Percentiles rank a stretch among this genome's conserved stretches.
These are phyloP conservation scores for Coleophoma eucalyptorum DNA, from an alignment of 2,329 filamentous ascomycete genomes.

Conservation along the genomic window DNA sequence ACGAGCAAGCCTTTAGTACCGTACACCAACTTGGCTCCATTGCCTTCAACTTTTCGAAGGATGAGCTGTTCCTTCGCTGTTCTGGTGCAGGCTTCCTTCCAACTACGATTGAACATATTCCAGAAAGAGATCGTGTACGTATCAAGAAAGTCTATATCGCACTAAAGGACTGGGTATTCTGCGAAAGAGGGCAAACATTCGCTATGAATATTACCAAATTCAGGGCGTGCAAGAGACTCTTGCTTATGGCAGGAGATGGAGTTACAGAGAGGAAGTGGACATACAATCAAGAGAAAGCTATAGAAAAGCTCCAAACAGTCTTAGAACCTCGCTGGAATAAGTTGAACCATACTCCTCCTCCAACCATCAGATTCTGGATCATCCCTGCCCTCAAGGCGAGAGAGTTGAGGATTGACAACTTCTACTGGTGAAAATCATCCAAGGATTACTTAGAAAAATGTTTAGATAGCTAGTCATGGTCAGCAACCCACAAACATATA, in stretches of 20 bases:
- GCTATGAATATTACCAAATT: background rate
- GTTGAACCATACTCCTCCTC: background rate
- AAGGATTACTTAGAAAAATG: too few relatives aligned
- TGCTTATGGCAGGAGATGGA: background rate
- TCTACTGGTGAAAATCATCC: background rate
- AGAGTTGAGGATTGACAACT: background rate
- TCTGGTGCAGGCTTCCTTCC: background rate
- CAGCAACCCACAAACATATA: too few relatives aligned
- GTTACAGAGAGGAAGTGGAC: background rate
- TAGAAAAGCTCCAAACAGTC: background rate
- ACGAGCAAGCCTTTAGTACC: background rate
- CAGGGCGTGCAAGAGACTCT: background rate
- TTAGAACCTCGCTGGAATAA: background rate
- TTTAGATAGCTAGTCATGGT: too few relatives aligned
- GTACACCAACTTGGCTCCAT: background rate
- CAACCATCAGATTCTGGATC: background rate
- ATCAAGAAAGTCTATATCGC: slow-evolving; percentile 1
- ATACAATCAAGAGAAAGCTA: background rate
- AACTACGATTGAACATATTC: background rate
- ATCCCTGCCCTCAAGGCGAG: background rate
- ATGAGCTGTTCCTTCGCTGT: slow-evolving; percentile 10
- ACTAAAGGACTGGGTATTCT: background rate
- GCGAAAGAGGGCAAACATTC: background rate
- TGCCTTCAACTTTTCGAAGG: slow-evolving; percentile 9
- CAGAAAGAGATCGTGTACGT: background rate